Evolutionary conservation across 805 yeast genomes (phyloP), one percentile per base, ranked within the genome.

Genomic region (Barnettozyma wickerhamii): DNA sequence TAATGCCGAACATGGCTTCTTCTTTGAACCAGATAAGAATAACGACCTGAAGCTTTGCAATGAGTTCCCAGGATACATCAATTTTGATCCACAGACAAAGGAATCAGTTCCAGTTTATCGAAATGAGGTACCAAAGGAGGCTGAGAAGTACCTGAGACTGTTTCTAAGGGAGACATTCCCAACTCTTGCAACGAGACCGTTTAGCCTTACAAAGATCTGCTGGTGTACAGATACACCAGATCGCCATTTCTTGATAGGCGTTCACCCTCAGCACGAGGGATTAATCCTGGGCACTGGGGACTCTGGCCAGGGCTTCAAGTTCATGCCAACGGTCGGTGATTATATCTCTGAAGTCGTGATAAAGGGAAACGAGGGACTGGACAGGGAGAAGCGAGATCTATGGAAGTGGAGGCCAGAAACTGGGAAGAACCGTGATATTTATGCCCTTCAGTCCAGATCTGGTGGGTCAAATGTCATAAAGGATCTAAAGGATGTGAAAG

Each of bases 21-120:
- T 64, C 26, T 64, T 65, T 45, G 68, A 64, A 38, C 65, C 68
- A n/a, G 66, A 60, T 45, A 7, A 15, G 9, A 50, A 60, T 30
- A 48, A 54, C 30, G 58, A 59, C 10, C 36, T 62, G 15, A 63
- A 62, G 38, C 46, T 62, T 28, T 59, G 62, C 41, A 62, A 61
- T 43, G 67, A 63, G 45, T 58, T 56, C 30, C 63, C 63, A 9
- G 64, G 65, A 7, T 59, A 51, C 33, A 56, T 55, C 21, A 53
- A 59, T 37, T 36, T 40, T 12, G 14, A 18, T 7, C 7, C n/a
- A 17, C 48, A 2, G 48, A 50, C 36, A 45, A 38, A 28, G 37
- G 47, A 10, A 41, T 50, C 26, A 45, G 58, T 12, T 63, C 64
- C 7, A 10, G 12, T 3, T 57, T 50, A 32, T 56, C 62, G 3